phyloP scores from a whole-genome alignment of 208 protist genomes.

The Tritrichomonas musculus region DNA sequence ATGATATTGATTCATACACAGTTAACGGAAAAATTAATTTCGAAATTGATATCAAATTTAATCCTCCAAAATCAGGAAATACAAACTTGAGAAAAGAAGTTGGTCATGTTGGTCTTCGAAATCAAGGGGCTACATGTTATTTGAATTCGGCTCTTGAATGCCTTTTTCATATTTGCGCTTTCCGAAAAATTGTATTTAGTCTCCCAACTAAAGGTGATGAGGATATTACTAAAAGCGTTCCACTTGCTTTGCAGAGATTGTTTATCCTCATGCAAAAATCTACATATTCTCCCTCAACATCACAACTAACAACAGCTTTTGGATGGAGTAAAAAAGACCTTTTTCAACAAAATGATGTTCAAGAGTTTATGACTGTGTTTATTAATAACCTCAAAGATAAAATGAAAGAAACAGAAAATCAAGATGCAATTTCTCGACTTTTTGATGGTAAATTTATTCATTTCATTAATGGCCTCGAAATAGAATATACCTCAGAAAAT shows the following conservation, averaged over 20 bases:
- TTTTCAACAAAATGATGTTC: background rate
- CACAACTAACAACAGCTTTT: background rate
- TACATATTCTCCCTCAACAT: background rate
- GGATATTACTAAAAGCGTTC: background rate
- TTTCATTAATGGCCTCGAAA: background rate
- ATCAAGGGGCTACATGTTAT: background rate
- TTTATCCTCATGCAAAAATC: background rate
- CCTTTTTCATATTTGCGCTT: background rate
- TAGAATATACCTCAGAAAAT: background rate
- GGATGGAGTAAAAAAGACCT: background rate
- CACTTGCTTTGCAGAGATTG: background rate
- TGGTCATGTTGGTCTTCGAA: background rate
- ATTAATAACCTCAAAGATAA: background rate
- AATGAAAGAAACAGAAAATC: background rate
- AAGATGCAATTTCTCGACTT: background rate
- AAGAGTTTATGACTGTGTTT: constrained; percentile 14
- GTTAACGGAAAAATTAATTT: background rate
- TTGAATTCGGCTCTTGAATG: background rate
- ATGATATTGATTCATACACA: background rate
- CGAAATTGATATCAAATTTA: background rate
- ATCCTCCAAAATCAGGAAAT: too few relatives aligned
- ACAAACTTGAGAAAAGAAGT: too few relatives aligned
- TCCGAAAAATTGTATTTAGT: background rate
- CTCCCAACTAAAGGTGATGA: background rate
- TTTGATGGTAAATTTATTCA: background rate